phyloP scores from a whole-genome alignment of 164 flowering plant genomes.

The Annona cherimola region DNA sequence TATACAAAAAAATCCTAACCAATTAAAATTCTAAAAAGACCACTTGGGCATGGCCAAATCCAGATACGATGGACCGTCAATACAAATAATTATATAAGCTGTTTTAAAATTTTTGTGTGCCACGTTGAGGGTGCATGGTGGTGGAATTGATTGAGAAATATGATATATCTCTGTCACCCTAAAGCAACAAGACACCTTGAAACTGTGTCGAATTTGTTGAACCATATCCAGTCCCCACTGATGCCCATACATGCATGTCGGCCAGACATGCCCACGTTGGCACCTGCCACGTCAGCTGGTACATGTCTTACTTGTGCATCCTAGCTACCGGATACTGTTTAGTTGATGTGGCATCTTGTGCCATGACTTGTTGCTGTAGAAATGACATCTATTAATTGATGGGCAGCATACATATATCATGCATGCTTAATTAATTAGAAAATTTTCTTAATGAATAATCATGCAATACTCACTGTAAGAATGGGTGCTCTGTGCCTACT shows the following conservation, averaged over 20 bases:
- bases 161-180: not conserved
- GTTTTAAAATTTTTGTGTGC: no score
- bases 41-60: no score
- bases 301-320: not conserved
- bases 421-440: no score
- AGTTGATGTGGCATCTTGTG: not conserved
- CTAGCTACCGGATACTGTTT: not conserved
- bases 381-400: not conserved
- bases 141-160: no score
- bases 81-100: no score
- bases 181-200: not conserved
- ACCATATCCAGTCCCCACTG: not conserved
- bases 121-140: no score
- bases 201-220: not conserved
- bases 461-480: no score
- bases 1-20: no score
- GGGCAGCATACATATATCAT: not conserved
- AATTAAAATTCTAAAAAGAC: no score
- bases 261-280: not conserved
- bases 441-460: no score
- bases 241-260: not conserved
- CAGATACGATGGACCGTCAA: no score
- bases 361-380: not conserved
- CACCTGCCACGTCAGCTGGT: not conserved
- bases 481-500: no score